Conservation (phyloP, 306 rosid genomes). For the Medicago arabica region DNA sequence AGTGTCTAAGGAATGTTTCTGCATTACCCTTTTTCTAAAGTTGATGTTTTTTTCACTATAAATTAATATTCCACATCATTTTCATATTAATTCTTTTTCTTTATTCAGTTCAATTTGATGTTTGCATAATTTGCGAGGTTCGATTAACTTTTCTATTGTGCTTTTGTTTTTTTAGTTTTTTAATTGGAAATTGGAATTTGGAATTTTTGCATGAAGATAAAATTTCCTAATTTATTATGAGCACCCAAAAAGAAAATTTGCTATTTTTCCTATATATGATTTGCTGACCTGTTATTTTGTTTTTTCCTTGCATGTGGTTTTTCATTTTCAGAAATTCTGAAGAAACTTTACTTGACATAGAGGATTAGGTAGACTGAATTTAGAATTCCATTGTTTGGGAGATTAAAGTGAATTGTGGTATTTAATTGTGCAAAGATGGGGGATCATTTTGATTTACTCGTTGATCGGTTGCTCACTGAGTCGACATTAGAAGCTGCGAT, state of each 20-base stretch:
- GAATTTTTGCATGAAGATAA: slow-evolving; percentile 49
- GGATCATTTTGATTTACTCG: slow-evolving; percentile 89
- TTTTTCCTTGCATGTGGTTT: slow-evolving; percentile 39
- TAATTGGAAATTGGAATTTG: slow-evolving; percentile 15
- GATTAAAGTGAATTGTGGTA: slow-evolving; percentile 13
- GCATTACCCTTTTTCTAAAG: slow-evolving; percentile 36
- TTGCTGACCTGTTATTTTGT: slow-evolving; percentile 38
- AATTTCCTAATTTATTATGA: slow-evolving; percentile 36
- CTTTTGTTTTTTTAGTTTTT: background rate
- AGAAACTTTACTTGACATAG: slow-evolving; percentile 37
- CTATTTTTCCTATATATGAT: slow-evolving; percentile 37
- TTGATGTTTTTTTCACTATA: slow-evolving; percentile 36
- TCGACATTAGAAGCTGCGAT: slow-evolving; percentile 94
- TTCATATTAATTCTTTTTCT: slow-evolving; percentile 15
- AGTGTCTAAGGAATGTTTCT: background rate
- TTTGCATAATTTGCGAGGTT: slow-evolving; percentile 16
- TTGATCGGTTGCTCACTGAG: slow-evolving; percentile 91
- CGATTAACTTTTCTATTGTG: background rate
- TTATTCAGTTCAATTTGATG: slow-evolving; percentile 18
- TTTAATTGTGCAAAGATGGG: slow-evolving; percentile 64
- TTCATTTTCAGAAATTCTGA: slow-evolving; percentile 46
- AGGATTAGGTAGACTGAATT: slow-evolving; percentile 30
- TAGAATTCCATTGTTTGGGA: slow-evolving; percentile 21
- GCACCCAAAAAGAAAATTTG: slow-evolving; percentile 38
- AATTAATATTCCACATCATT: slow-evolving; percentile 32